Evolutionary conservation across 345 rosid species (phyloP), one percentile per base, ranked within the genome.

Genomic region (Eucalyptus cloeziana): DNA sequence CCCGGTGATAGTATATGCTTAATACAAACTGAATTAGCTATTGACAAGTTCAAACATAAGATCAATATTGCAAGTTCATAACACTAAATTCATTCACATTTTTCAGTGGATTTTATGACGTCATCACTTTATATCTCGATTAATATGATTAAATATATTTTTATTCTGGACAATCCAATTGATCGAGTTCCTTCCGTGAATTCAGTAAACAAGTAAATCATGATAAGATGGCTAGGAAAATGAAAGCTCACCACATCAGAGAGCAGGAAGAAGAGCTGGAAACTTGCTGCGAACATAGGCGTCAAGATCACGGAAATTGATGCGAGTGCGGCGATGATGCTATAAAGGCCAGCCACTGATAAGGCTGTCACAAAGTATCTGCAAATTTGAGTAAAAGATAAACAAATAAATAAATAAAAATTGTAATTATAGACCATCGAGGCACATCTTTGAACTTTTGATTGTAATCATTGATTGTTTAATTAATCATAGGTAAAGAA

Each of bases 301-400:
- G 90, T 93, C 21, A 71, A 89, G 86, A 90, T 67, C 83, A 92
- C 87, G 30, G 92, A 91, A 19, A 97, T 67, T 37, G 97, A 96
- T 69, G 93, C 92, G 30, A 96, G 91, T 8, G 87, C 88, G 44
- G 97, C 86, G 52, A 96, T 71, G 64, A 97, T 89, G 80, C 95
- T 93, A 90, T 96, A 96, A 5, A 96, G 87, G 90, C 96, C 89
- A 64, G 95, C 92, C 33, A 95, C 95, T 24, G 95, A 92, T 47
- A 96, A 86, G 76, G 98, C 97, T 56, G 91, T 92, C 56, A 95
- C 91, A 37, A 95, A 94, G 90, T 93, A 96, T 93, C 99, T 96
- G 96, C 91, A 92, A 30, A 47, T 31, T 69, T 9, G 80, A 44
- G 43, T 22, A 30, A 47, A 31, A 24, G 8, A 27, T 31, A 40